Percentiles rank a stretch among this genome's conserved stretches.
phyloP scores from a whole-genome alignment of 1,284 basidiomycete genomes.

The Leccinum variabile region DNA sequence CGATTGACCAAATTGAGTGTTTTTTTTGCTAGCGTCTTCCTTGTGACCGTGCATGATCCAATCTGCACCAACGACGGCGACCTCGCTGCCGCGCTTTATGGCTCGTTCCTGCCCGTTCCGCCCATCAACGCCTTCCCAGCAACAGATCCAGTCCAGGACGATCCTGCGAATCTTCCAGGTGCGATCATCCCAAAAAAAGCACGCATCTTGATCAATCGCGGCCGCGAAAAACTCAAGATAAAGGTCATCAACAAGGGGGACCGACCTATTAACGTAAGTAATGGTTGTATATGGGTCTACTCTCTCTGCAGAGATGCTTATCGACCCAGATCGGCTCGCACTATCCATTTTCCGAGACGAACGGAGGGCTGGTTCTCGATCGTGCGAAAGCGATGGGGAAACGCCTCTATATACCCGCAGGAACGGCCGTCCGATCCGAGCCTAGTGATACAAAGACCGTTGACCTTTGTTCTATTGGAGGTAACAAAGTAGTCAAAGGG shows the following conservation, averaged over 20 bases:
- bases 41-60: conserved; percentile 94
- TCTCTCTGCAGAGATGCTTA: conserved; percentile 4
- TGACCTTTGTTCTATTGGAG: conserved; percentile 79
- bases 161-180: conserved; percentile 64
- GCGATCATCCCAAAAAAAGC: conserved; percentile 71
- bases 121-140: conserved; percentile 62
- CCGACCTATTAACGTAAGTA: conserved; percentile 82
- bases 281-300: conserved; percentile 8
- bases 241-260: conserved; percentile 92
- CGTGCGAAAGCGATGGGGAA: conserved; percentile 79
- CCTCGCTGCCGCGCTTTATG: conserved; percentile 82
- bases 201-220: conserved; percentile 74
- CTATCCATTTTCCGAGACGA: conserved; percentile 93
- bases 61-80: conserved; percentile 84
- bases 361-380: conserved; percentile 82
- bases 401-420: conserved; percentile 89
- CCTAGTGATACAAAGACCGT: conserved; percentile 90
- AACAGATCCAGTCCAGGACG: conserved; percentile 48
- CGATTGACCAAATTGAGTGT: neutral
- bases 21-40: conserved; percentile 62
- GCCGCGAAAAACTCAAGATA: conserved; percentile 68
- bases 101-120: conserved; percentile 88
- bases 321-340: conserved; percentile 79
- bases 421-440: conserved; percentile 96
- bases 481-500: conserved; percentile 71